These are phyloP conservation scores for Neurospora pannonica DNA, from an alignment of 495 filamentous ascomycete species.

Conservation along the genomic window DNA sequence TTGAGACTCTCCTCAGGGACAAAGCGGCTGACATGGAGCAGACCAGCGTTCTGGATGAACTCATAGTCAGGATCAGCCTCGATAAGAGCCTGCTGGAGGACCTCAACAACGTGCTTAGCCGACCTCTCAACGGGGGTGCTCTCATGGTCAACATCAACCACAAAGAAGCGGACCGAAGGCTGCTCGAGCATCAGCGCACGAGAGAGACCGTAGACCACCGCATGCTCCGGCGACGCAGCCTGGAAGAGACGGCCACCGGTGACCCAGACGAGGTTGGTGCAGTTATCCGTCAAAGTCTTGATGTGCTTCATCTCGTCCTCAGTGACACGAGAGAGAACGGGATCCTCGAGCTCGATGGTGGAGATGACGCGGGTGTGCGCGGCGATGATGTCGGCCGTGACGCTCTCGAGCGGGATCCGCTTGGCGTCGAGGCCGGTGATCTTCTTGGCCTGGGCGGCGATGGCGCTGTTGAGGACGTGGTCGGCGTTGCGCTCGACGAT, in stretches of 20 bases:
- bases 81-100: constrained; percentile 10
- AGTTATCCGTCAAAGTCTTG: constrained; percentile 22
- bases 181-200: constrained; percentile 21
- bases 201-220: constrained; percentile 17
- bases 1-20: constrained; percentile 14
- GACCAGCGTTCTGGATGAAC: constrained; percentile 20
- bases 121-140: neutral
- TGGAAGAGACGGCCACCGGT: constrained; percentile 5
- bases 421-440: neutral
- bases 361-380: constrained; percentile 4
- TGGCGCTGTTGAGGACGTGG: neutral
- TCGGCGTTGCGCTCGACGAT: neutral
- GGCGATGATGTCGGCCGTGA: constrained; percentile 2
- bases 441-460: neutral
- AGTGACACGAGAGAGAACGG: neutral
- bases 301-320: constrained; percentile 3
- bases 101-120: constrained; percentile 11
- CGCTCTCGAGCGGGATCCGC: neutral
- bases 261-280: constrained; percentile 27
- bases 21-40: constrained; percentile 15
- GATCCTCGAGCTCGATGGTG: neutral
- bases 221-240: constrained; percentile 15
- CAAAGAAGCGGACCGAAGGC: constrained; percentile 17
- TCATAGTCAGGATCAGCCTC: constrained; percentile 16
- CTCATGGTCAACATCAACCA: constrained; percentile 16